A percentile compares a stretch with the other conserved stretches of the same genome.
Conservation (phyloP, 176 grass and related monocot genomes). For the Carex kokanica region DNA sequence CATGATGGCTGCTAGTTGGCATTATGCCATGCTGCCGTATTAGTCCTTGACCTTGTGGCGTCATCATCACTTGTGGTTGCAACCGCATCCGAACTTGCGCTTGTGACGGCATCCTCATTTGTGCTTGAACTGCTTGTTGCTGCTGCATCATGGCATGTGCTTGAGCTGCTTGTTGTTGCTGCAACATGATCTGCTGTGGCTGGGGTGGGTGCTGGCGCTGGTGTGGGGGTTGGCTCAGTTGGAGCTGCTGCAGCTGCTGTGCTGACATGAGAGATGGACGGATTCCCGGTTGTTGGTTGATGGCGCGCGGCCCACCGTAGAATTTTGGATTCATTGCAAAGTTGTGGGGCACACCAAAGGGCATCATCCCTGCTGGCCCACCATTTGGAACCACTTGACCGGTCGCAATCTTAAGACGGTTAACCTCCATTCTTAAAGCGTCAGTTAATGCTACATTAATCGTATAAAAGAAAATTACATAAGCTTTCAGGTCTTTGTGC, state of each 20-base stretch:
- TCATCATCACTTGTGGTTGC: constrained; percentile 12
- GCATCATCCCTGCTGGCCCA: constrained; percentile 33
- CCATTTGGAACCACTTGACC: constrained; percentile 32
- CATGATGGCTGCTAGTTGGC: constrained; percentile 4
- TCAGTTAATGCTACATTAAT: constrained; percentile 58
- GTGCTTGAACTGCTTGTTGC: constrained; percentile 21
- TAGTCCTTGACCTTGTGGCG: not conserved
- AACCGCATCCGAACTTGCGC: not conserved
- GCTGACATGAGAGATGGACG: constrained; percentile 41
- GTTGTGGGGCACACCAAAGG: constrained; percentile 28
- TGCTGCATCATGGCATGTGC: constrained; percentile 2
- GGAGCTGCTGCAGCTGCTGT: constrained; percentile 70
- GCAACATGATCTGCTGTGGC: not conserved
- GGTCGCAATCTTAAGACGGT: constrained; percentile 52
- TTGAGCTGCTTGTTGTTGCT: not conserved
- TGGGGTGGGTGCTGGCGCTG: constrained; percentile 30
- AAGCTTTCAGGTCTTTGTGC: not conserved
- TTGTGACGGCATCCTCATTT: constrained; percentile 8
- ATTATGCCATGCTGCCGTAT: not conserved
- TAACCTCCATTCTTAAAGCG: constrained; percentile 58
- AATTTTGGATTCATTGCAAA: constrained; percentile 7
- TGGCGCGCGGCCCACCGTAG: constrained; percentile 31
- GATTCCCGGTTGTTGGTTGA: constrained; percentile 37
- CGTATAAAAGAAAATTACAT: not conserved
- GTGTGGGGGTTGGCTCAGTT: constrained; percentile 47